Percentiles rank a stretch among this genome's conserved stretches.
These are phyloP conservation scores for Leucoagaricus sp. DNA, from an alignment of 1,284 basidiomycete species.

Conservation along the genomic window DNA sequence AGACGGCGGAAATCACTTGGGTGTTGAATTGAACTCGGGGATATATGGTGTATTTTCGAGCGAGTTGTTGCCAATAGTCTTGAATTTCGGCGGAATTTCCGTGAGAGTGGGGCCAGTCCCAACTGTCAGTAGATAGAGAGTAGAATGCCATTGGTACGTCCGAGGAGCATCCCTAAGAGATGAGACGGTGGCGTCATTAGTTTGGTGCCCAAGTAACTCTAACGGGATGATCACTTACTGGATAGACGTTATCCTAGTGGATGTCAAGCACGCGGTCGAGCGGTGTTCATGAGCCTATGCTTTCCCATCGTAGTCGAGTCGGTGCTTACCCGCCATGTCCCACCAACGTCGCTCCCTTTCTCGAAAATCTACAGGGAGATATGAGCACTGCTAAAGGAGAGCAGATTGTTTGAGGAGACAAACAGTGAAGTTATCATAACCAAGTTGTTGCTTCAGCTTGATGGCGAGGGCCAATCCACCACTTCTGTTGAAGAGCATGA, in stretches of 20 bases:
- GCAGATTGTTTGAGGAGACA: neutral
- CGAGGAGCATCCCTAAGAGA: conserved; percentile 33
- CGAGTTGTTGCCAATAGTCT: conserved; percentile 35
- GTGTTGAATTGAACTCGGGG: conserved; percentile 33
- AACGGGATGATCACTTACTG: conserved; percentile 21
- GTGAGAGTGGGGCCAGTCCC: conserved; percentile 35
- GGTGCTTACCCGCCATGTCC: conserved; percentile 41
- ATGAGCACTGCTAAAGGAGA: conserved; percentile 12
- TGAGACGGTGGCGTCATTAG: conserved; percentile 19
- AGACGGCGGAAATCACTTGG: conserved; percentile 38
- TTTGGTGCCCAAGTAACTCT: too few species aligned
- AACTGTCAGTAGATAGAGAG: conserved; percentile 38
- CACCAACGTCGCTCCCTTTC: conserved; percentile 33
- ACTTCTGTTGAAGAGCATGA: conserved; percentile 18
- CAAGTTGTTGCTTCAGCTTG: conserved; percentile 32
- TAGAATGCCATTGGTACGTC: conserved; percentile 37
- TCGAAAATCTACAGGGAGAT: conserved; percentile 34
- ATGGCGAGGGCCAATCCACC: conserved; percentile 36
- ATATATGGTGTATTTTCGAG: conserved; percentile 31
- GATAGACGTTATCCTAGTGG: conserved; percentile 38
- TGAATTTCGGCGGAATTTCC: conserved; percentile 33
- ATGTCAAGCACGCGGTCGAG: neutral
- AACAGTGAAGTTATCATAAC: conserved; percentile 34
- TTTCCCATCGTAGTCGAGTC: too few species aligned
- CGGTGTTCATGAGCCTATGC: too few species aligned